Evolutionary conservation across 2,329 filamentous ascomycete genomes (phyloP).

Genomic region (Aspergillus piperis): DNA sequence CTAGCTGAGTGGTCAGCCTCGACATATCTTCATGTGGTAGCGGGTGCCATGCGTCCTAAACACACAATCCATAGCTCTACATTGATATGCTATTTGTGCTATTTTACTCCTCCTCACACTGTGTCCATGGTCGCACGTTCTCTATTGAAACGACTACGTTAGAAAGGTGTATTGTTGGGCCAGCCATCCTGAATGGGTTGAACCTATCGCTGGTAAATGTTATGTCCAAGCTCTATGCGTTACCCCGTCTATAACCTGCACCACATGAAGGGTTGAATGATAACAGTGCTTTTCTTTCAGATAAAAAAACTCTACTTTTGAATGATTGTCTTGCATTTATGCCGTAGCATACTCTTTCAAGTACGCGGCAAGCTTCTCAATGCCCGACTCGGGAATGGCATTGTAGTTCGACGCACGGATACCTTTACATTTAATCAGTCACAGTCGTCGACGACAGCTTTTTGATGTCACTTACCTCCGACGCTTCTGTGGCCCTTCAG

Average conservation of each 20-base stretch:
- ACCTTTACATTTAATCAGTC: conserved; percentile 14
- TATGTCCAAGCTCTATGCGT: background rate
- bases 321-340: background rate
- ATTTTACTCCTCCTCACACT: background rate
- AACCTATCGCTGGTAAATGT: background rate
- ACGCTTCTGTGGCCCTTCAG: conserved; percentile 88
- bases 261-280: background rate
- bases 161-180: background rate
- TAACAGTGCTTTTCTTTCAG: background rate
- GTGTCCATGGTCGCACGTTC: background rate
- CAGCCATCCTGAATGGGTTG: background rate
- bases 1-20: no score
- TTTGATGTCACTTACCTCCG: conserved; percentile 56
- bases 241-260: conserved; percentile 1
- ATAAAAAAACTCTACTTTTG: no score
- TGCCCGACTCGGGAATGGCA: conserved; percentile 62
- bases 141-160: background rate
- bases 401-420: conserved; percentile 91
- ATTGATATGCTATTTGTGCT: no score
- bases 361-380: conserved; percentile 45
- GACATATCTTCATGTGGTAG: no score
- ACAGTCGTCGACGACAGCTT: background rate
- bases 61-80: no score
- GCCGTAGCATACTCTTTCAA: conserved; percentile 56
- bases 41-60: no score